Conservation (phyloP, 176 grass and related monocot species). For the Hsuehochloa calcarea region DNA sequence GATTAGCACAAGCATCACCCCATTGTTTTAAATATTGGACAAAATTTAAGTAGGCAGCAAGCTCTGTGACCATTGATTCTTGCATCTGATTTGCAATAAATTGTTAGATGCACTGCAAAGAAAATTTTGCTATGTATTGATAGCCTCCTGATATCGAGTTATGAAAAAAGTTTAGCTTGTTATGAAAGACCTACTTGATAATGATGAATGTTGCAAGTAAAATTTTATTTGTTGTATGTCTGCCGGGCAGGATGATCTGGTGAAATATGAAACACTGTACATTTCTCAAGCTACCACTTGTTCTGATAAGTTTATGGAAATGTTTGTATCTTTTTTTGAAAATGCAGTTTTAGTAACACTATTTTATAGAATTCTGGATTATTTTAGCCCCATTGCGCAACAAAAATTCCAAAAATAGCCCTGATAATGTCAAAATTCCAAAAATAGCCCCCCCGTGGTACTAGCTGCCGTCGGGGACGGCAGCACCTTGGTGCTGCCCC, state of each 20-base stretch:
- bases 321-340: not conserved
- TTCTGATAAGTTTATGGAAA: not conserved
- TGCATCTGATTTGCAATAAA: not conserved
- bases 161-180: not conserved
- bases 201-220: not conserved
- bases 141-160: not conserved
- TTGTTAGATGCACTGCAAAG: not conserved
- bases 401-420: no score
- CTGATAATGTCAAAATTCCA: no score
- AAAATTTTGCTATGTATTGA: not conserved
- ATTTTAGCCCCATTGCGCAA: no score
- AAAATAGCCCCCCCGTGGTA: no score
- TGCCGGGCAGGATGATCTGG: not conserved
- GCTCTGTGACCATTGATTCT: not conserved
- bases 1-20: not conserved
- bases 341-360: not conserved
- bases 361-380: no score
- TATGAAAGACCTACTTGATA: not conserved
- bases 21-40: not conserved
- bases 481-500: no score
- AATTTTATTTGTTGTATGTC: not conserved
- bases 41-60: not conserved
- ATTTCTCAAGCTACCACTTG: not conserved
- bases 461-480: no score
- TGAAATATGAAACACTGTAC: conserved; percentile 1